A percentile compares a stretch with the other conserved stretches of the same genome.
These are phyloP conservation scores for Phytophthora fragariaefolia DNA, from an alignment of 352 stramenopile species.

Conservation along the genomic window DNA sequence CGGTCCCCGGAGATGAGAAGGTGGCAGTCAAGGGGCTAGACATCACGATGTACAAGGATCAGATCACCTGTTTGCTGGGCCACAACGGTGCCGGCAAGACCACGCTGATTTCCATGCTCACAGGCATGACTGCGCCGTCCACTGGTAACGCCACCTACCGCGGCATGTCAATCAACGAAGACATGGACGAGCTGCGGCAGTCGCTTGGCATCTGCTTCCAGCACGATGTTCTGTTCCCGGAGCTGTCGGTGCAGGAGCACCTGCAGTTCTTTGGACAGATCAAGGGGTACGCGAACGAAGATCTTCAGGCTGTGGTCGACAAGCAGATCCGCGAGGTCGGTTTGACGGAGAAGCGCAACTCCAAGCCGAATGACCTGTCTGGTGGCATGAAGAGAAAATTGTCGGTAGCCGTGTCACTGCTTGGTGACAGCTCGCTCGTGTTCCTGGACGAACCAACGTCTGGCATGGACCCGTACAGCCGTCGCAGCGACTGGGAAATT, in stretches of 20 bases:
- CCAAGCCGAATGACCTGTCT: slow-evolving; percentile 59
- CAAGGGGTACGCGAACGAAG: slow-evolving; percentile 50
- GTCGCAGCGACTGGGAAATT: slow-evolving; percentile 92
- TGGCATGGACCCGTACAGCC: slow-evolving; percentile 95
- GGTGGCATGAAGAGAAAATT: slow-evolving; percentile 92
- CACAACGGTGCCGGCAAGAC: slow-evolving; percentile 87
- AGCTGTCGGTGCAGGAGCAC: slow-evolving; percentile 77
- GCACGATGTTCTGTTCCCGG: slow-evolving; percentile 74
- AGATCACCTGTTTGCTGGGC: slow-evolving; percentile 79
- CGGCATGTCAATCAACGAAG: slow-evolving; percentile 66
- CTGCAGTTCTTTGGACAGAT: slow-evolving; percentile 68
- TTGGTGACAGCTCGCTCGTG: slow-evolving; percentile 84
- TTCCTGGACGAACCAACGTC: slow-evolving; percentile 92
- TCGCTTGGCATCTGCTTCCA: slow-evolving; percentile 83
- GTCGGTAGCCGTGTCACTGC: slow-evolving; percentile 85
- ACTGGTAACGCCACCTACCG: slow-evolving; percentile 62
- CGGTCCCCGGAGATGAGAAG: slow-evolving; percentile 80
- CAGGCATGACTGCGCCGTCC: slow-evolving; percentile 56
- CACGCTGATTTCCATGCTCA: slow-evolving; percentile 83
- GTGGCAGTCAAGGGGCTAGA: slow-evolving; percentile 87
- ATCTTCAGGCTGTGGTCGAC: slow-evolving; percentile 37
- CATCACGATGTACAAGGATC: slow-evolving; percentile 78
- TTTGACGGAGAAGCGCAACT: slow-evolving; percentile 58
- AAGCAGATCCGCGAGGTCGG: slow-evolving; percentile 58
- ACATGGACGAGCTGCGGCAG: slow-evolving; percentile 77